Evolutionary conservation across 83 land plant genomes (phyloP), one percentile per base, ranked within the genome.

Genomic region (Isoetes engelmannii): DNA sequence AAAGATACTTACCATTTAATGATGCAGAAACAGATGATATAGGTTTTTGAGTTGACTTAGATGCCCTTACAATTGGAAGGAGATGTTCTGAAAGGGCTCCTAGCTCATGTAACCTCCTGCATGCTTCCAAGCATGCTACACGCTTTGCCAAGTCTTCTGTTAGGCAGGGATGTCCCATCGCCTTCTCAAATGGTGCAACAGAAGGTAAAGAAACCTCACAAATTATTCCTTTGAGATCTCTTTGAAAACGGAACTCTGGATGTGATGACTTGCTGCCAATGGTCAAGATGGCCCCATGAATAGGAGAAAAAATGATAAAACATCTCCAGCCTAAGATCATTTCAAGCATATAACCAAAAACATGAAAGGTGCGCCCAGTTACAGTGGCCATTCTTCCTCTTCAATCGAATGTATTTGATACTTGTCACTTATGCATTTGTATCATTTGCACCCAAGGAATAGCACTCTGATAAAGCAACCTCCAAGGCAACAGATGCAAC

Each of bases 61-160:
- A 74, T 57, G 74, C 21, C 5, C 57, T 19, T 2, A 28, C 37
- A 28, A 28, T 28, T 15, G 91, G 92, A 74, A 92, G 74, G 47
- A 92, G 85, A 78, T 76, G 70, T 74, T 92, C 95, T 15, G 78
- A 84, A 50, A 92, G 76, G 47, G 82, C 83, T 50, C 95, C 95
- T 28, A 67, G 21, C 21, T 74, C 65, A 71, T 94, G 92, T 61
- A 94, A 75, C 8, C 68, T 71, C 61, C 68, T 77, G 77, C 92
- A 86, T 58, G 97, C 92, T 74, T 78, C 80, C 20, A 94, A 61
- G 69, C 88, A 90, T 37, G 90, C 98, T 69, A 65, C 75, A 77
- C 81, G 81, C 74, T 82, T 94, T 44, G 97, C 99, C 19, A 74
- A 75, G 55, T 79, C 83, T 48, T 63, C 77, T 6, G 90, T 79